Conservation (phyloP, 345 rosid genomes). For the Salix koriyanagi region DNA sequence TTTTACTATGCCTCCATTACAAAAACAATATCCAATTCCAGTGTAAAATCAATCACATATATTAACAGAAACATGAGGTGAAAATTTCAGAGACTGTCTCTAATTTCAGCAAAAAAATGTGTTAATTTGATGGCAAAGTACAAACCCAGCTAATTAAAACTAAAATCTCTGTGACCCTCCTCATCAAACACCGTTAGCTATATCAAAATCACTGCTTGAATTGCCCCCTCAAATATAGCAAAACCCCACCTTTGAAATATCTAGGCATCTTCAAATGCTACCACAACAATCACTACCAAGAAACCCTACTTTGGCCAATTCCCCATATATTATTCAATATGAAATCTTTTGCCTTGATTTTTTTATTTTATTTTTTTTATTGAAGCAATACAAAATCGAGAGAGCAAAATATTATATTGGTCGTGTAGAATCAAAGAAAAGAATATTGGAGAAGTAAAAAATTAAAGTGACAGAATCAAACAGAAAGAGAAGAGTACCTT, state of each 20-base stretch:
- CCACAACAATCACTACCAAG: not conserved
- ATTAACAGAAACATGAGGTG: not conserved
- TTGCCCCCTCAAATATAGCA: not conserved
- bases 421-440: not conserved
- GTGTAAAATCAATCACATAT: not conserved
- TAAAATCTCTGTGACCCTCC: not conserved
- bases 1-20: not conserved
- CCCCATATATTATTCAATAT: not conserved
- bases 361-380: not conserved
- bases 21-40: not conserved
- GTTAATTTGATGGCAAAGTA: not conserved
- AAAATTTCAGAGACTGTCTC: not conserved
- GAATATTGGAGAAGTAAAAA: not conserved
- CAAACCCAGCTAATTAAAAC: not conserved
- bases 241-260: not conserved
- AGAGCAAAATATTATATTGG: not conserved
- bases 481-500: not conserved
- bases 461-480: not conserved
- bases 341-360: not conserved
- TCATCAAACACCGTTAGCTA: not conserved
- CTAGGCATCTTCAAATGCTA: not conserved
- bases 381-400: not conserved
- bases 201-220: not conserved
- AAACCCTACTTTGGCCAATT: not conserved
- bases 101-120: not conserved